Conservation (phyloP, 2,329 filamentous ascomycete genomes). For the Penicillium expansum region DNA sequence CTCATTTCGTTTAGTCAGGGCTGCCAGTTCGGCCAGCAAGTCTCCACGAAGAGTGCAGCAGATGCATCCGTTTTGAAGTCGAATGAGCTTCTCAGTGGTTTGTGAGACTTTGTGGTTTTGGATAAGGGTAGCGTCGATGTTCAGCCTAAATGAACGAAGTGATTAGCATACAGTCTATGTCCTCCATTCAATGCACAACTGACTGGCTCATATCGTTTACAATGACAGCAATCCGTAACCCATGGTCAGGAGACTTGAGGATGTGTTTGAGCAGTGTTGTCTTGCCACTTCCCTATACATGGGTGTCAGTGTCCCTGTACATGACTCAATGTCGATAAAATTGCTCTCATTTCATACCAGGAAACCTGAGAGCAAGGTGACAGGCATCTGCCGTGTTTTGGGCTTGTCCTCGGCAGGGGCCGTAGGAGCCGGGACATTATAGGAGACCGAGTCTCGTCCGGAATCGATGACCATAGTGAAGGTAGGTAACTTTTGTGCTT, state of each 20-base stretch:
- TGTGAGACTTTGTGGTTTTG: constrained; percentile 57
- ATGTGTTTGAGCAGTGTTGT: constrained; percentile 69
- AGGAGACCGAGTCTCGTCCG: constrained; percentile 15
- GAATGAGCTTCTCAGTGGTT: constrained; percentile 63
- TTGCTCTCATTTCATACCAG: constrained; percentile 39
- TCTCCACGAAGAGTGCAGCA: constrained; percentile 73
- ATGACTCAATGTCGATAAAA: background rate
- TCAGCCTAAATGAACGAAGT: constrained; percentile 50
- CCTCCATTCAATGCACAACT: constrained; percentile 19
- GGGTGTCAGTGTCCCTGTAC: background rate
- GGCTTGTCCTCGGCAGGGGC: constrained; percentile 24
- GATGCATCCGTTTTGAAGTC: constrained; percentile 71
- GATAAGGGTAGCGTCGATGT: constrained; percentile 64
- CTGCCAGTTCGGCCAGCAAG: constrained; percentile 66
- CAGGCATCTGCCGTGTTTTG: constrained; percentile 45
- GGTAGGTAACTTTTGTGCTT: background rate
- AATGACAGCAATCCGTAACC: constrained; percentile 67
- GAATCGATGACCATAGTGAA: constrained; percentile 25
- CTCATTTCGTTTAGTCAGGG: constrained; percentile 58
- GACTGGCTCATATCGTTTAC: constrained; percentile 69
- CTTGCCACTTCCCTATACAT: constrained; percentile 62
- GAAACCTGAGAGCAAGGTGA: constrained; percentile 61
- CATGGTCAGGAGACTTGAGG: constrained; percentile 61
- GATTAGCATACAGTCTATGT: background rate
- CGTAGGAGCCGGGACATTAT: constrained; percentile 10